phyloP scores from a whole-genome alignment of 257 asterid species.

The Buddleja alternifolia region DNA sequence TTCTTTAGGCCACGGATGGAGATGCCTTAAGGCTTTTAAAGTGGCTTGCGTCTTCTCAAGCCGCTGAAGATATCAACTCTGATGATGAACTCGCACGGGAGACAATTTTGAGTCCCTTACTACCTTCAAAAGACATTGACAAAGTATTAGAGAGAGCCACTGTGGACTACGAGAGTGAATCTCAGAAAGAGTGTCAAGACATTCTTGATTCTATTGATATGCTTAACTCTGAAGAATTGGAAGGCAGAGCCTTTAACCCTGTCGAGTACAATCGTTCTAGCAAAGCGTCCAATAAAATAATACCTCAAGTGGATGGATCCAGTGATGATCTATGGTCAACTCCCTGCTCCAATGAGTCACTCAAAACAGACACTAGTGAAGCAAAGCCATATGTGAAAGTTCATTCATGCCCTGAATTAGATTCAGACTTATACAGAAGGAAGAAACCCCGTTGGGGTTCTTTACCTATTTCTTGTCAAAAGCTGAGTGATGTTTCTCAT shows the following conservation, averaged over 20 bases:
- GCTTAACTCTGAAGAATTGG: conserved; percentile 47
- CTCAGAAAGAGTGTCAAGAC: conserved; percentile 98
- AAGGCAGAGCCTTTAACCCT: conserved; percentile 37
- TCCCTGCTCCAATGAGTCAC: conserved; percentile 44
- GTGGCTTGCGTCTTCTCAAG: conserved; percentile 99
- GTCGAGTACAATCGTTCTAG: conserved; percentile 34
- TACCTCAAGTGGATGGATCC: conserved; percentile 87
- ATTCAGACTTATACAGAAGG: conserved; percentile 44
- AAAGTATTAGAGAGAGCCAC: conserved; percentile 84
- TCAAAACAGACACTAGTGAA: conserved; percentile 41
- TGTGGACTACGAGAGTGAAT: conserved; percentile 76
- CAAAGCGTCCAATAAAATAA: conserved; percentile 40
- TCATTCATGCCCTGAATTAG: conserved; percentile 34
- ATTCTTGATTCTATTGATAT: conserved; percentile 86
- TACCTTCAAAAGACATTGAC: conserved; percentile 66
- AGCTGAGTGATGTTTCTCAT: conserved; percentile 37
- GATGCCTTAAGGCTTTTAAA: conserved; percentile 85
- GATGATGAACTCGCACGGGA: conserved; percentile 92
- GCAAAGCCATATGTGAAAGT: conserved; percentile 34
- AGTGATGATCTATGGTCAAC: conserved; percentile 54
- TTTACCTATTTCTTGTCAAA: conserved; percentile 63
- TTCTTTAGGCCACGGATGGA: conserved; percentile 64
- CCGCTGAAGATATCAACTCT: conserved; percentile 91
- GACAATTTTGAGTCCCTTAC: conserved; percentile 75
- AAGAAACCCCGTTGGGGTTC: conserved; percentile 75